Conservation (phyloP, 2,329 filamentous ascomycete genomes). For the Ceratocystis papillata region DNA sequence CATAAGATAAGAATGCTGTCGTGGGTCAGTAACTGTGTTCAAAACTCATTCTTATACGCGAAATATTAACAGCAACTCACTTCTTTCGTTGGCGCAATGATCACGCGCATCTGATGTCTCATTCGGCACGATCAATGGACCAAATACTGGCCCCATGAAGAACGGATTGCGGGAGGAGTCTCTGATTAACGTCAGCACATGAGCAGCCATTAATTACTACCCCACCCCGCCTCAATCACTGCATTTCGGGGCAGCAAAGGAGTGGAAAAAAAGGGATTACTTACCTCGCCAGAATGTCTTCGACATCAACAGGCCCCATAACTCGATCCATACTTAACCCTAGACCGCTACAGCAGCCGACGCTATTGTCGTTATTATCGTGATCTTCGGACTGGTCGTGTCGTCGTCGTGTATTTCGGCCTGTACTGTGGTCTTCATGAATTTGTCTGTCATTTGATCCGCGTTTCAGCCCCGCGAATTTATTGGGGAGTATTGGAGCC, state of each 20-base stretch:
- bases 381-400: background rate
- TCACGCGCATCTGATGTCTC: slow-evolving; percentile 63
- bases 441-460: background rate
- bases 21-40: background rate
- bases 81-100: slow-evolving; percentile 70
- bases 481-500: background rate
- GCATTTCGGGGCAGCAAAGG: no score
- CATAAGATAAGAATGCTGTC: slow-evolving; percentile 72
- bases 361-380: no score
- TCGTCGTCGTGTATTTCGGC: background rate
- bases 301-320: slow-evolving; percentile 16
- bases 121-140: slow-evolving; percentile 63
- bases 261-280: background rate
- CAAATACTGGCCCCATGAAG: slow-evolving; percentile 50
- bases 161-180: slow-evolving; percentile 33
- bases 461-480: background rate
- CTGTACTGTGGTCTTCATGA: background rate
- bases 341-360: background rate
- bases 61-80: slow-evolving; percentile 31
- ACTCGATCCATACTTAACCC: slow-evolving; percentile 8
- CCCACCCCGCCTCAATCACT: no score
- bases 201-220: no score
- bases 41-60: background rate
- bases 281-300: slow-evolving; percentile 13
- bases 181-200: background rate